A percentile compares a stretch with the other conserved stretches of the same genome.
phyloP scores from a whole-genome alignment of 495 filamentous ascomycete genomes.

The Apodospora peruviana region DNA sequence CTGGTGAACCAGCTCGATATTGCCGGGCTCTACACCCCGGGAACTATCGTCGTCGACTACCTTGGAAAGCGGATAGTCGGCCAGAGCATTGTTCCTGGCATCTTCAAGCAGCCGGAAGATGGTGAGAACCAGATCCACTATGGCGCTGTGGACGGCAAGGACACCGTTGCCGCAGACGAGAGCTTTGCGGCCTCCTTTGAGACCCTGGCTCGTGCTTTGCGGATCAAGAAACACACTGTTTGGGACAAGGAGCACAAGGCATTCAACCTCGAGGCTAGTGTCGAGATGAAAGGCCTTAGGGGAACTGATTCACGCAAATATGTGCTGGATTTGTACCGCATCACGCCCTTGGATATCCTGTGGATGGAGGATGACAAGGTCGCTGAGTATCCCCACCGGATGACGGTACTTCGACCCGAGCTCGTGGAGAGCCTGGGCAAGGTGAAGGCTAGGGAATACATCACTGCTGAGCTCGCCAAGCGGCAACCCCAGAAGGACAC shows the following conservation, averaged over 20 bases:
- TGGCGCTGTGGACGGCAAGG: conserved; percentile 95
- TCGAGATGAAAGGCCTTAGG: conserved; percentile 95
- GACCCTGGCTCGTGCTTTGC: conserved; percentile 79
- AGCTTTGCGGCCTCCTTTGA: conserved; percentile 80
- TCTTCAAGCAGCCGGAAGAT: conserved; percentile 97
- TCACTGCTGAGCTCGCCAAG: conserved; percentile 65
- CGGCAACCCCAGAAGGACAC: conserved; percentile 34
- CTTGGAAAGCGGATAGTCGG: conserved; percentile 95
- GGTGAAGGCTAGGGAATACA: conserved; percentile 79
- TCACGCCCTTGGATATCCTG: conserved; percentile 82
- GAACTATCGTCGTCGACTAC: conserved; percentile 95
- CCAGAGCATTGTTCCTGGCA: conserved; percentile 97
- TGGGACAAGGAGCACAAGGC: conserved; percentile 95
- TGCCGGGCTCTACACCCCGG: conserved; percentile 85
- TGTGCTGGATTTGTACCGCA: conserved; percentile 90
- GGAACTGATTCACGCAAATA: conserved; percentile 98
- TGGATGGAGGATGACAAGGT: conserved; percentile 72
- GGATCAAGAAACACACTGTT: conserved; percentile 89
- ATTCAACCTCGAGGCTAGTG: conserved; percentile 88
- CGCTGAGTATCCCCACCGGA: conserved; percentile 78
- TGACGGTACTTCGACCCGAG: conserved; percentile 88
- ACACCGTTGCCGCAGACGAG: conserved; percentile 84
- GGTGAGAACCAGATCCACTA: conserved; percentile 99
- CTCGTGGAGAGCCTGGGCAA: conserved; percentile 80
- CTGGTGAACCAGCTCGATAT: conserved; percentile 96